Percentiles rank a stretch among this genome's conserved stretches.
Evolutionary conservation across 108 stramenopile species (phyloP).

Genomic region (Pelagomonas calceolata): DNA sequence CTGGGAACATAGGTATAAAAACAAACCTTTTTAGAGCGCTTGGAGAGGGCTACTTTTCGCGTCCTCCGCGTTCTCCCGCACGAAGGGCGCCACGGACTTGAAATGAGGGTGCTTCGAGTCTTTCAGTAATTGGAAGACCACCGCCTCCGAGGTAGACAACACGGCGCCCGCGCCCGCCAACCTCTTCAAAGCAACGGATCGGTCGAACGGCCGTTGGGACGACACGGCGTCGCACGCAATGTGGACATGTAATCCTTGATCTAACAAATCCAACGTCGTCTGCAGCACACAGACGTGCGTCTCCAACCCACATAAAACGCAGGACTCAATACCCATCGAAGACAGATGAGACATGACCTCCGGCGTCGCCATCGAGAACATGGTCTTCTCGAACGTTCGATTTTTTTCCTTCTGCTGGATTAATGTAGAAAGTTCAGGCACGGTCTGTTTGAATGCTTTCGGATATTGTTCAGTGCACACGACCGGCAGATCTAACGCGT

Average conservation of each 20-base stretch:
- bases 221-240: conserved; percentile 73
- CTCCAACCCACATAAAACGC: conserved; percentile 87
- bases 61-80: too few relatives aligned
- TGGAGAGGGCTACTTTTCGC: too few relatives aligned
- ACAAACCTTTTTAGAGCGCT: too few relatives aligned
- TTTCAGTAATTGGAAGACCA: conserved; percentile 31
- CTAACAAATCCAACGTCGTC: conserved; percentile 74
- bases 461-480: conserved; percentile 92
- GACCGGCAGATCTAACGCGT: conserved; percentile 63
- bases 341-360: conserved; percentile 51
- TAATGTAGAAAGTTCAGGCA: conserved; percentile 45
- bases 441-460: conserved; percentile 78
- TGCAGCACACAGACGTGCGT: conserved; percentile 80
- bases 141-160: conserved; percentile 40
- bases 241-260: conserved; percentile 70
- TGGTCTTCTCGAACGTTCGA: conserved; percentile 80
- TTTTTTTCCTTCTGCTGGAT: conserved; percentile 42
- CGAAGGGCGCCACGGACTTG: not conserved
- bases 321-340: conserved; percentile 30
- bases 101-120: conserved; percentile 28
- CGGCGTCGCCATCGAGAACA: conserved; percentile 79
- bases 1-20: too few relatives aligned
- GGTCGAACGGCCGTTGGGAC: conserved; percentile 59
- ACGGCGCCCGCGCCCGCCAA: conserved; percentile 46
- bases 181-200: conserved; percentile 64